Evolutionary conservation across 176 grass and related monocot genomes (phyloP), one percentile per base, ranked within the genome.

Genomic region (Otatea glauca): DNA sequence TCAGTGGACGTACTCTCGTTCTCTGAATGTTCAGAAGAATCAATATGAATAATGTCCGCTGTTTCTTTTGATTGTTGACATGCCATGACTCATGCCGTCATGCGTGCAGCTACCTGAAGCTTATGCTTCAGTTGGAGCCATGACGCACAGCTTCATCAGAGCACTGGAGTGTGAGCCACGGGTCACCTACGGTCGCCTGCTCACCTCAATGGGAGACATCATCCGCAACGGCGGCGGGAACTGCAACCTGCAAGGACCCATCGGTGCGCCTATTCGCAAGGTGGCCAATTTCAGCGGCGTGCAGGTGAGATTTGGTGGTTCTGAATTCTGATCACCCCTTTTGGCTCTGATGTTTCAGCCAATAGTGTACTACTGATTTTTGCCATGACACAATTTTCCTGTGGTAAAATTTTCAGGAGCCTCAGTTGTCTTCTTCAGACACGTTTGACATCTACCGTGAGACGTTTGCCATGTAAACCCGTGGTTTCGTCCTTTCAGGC

Each of bases 121-220:
- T 3, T 38, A 43, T 49, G 72, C 87, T 1, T 84, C 88, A 3
- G 86, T 94, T 12, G 96, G 96, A 1, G 96, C 93, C 50, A 95
- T 98, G 93, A 98, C 96, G 21, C 91, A 92, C 89, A 95, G 96
- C 76, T 98, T 95, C 83, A 86, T 98, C 62, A 79, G 70, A 45
- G 86, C 91, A 2, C 1, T 98, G 32, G 89, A 95, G 58, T 88
- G 7, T 17, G 89, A 95, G 70, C 93, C 89, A 1, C 34, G 65
- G 0, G 75, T 85, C 37, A 98, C 96, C 38, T 98, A 98, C 25
- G 96, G 96, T 11, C 67, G 74, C 70, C 73, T 98, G 89, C 91
- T 98, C 80, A 79, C 83, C 62, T 11, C 89, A 47, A 98, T 98
- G 93, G 88, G 86, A 25, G 2, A 65, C 16, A 84, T 81, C 55